phyloP scores from a whole-genome alignment of 495 filamentous ascomycete genomes.

The Cercophora scortea region DNA sequence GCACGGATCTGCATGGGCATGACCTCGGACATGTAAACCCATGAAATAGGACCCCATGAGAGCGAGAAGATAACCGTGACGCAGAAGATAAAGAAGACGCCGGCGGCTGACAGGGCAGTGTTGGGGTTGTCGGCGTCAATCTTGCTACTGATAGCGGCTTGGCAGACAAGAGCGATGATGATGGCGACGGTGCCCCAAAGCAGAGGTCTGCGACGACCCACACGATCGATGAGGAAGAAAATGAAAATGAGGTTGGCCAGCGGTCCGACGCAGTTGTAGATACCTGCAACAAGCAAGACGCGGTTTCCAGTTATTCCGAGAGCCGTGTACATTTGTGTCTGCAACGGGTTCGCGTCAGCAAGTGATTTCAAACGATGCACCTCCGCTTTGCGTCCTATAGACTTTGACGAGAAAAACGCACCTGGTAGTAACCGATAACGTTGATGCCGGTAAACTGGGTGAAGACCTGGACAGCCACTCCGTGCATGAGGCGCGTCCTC shows the following conservation, averaged over 20 bases:
- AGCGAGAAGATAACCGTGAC: constrained; percentile 40
- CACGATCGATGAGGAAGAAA: constrained; percentile 39
- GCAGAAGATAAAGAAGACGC: constrained; percentile 44
- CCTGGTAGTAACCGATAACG: constrained; percentile 50
- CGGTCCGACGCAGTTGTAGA: constrained; percentile 53
- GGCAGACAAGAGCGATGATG: constrained; percentile 34
- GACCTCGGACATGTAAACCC: constrained; percentile 44
- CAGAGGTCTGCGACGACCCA: constrained; percentile 40
- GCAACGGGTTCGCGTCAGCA: constrained; percentile 3
- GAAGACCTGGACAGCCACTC: constrained; percentile 21
- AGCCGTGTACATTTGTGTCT: constrained; percentile 50
- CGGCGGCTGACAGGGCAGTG: constrained; percentile 31
- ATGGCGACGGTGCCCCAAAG: constrained; percentile 33
- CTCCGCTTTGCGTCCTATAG: too few species aligned
- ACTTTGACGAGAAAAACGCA: too few species aligned
- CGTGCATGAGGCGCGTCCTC: constrained; percentile 41
- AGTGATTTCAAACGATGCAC: too few species aligned
- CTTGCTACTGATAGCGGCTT: constrained; percentile 33
- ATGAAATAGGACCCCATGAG: constrained; percentile 40
- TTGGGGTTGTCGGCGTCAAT: constrained; percentile 26
- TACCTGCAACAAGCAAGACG: constrained; percentile 46
- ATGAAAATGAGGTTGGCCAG: constrained; percentile 32
- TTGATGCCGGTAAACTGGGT: constrained; percentile 43
- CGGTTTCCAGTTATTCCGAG: constrained; percentile 46
- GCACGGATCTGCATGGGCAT: constrained; percentile 46